Conservation (phyloP, 495 filamentous ascomycete genomes). For the Lentithecium fluviatile region DNA sequence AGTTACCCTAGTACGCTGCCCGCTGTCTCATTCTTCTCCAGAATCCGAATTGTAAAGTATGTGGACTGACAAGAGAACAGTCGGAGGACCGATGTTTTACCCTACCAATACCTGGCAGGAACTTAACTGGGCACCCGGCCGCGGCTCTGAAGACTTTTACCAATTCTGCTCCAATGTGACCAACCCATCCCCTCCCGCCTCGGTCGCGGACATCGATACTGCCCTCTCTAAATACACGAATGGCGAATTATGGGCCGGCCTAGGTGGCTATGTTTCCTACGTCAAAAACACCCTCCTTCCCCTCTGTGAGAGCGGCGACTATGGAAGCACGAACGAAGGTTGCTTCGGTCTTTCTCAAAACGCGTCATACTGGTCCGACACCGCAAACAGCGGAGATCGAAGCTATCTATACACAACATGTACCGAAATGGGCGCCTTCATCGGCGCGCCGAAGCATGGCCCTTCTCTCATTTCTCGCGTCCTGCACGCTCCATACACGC, state of each 20-base stretch:
- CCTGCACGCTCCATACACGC: constrained; percentile 50
- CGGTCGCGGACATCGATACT: constrained; percentile 47
- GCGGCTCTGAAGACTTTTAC: constrained; percentile 47
- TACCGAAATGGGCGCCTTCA: constrained; percentile 51
- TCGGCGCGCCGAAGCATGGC: constrained; percentile 46
- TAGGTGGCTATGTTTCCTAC: constrained; percentile 52
- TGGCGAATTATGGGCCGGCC: constrained; percentile 50
- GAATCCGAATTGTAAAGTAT: background rate
- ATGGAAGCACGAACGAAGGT: constrained; percentile 40
- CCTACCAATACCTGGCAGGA: constrained; percentile 53
- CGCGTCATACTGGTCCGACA: constrained; percentile 44
- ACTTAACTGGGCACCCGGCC: constrained; percentile 46
- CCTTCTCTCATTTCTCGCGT: constrained; percentile 47
- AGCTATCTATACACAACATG: constrained; percentile 52
- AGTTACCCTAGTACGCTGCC: constrained; percentile 22
- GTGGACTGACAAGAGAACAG: background rate
- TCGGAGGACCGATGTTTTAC: constrained; percentile 49
- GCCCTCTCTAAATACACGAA: constrained; percentile 47
- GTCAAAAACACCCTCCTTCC: constrained; percentile 47
- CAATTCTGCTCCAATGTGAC: constrained; percentile 53
- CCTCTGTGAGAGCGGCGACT: constrained; percentile 45
- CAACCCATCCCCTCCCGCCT: constrained; percentile 46
- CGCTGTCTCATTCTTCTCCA: background rate
- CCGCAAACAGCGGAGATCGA: constrained; percentile 40
- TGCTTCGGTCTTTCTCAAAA: constrained; percentile 50